Base-by-base conservation (phyloP, 2,329 filamentous ascomycete genomes). In the Cladosporium sp. region DNA sequence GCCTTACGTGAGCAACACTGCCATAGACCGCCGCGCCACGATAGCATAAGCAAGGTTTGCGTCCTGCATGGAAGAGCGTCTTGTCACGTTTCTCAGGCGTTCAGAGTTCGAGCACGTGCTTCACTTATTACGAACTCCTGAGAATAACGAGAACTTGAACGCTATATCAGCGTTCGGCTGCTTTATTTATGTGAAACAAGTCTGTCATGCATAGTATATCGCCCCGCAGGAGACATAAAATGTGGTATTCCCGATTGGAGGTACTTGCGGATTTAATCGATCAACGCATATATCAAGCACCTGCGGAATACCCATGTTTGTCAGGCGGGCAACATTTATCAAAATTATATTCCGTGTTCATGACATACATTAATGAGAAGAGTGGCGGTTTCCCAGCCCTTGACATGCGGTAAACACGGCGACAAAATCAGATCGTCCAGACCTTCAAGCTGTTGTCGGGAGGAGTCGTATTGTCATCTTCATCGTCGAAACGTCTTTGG, bases 401-500 rank as follows among this genome's bases (percentile, higher is more conserved):
- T 11, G 39, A 21, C n/a, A 46, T 46, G 39, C n/a, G n/a, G n/a
- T 21, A 21, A 3, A 21, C n/a, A 11, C 11, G 39, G n/a, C n/a
- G 10, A 46, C n/a, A 46, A 2, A 46, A 32, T 53, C 49, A 59
- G 32, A 59, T 18, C 10, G 43, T 56, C 63, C 63, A 65, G 14
- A 65, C 39, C 23, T 59, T 65, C 43, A 65, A 43, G 46, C 54
- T 65, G 18, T 46, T 65, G 43, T 65, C 48, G n/a, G 43, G n/a
- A 16, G n/a, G 28, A 7, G 23, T 21, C 23, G 10, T 21, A n/a
- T 18, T 23, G 3, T 59, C 54, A 13, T 34, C 46, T 16, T 28
- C 21, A 51, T 53, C 30, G 2, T 23, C 62, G 32, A 59, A 51
- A 1, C 16, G 23, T 18, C 63, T 59, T 53, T 83, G 79, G 14